Evolutionary conservation across 23 red algal species (phyloP), one percentile per base, ranked within the genome.

Genomic region (Rhodosorus marinus): DNA sequence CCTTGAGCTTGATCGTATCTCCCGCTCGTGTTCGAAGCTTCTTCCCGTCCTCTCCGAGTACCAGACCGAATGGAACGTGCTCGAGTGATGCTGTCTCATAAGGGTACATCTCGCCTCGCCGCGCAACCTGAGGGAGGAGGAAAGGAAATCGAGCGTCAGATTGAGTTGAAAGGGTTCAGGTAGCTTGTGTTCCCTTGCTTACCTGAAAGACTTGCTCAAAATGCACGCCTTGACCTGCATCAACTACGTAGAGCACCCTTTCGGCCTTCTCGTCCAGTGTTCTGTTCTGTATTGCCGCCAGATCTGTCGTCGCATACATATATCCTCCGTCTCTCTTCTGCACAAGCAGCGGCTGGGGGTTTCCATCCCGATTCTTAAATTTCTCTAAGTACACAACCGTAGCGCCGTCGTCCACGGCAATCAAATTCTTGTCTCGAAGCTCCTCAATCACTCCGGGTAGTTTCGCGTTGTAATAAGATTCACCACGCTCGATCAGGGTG

Each of bases 1-100:
- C 90, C 31, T 62, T 74, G 19, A 98, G 72, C 38, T 77, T 75
- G 8, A 82, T 74, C 17, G 73, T 76, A 15, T 82, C 90, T 3
- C 90, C 90, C 17, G 80, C 62, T 8, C 90, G 65, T 5, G 90
- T 98, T 56, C 86, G 85, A 62, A 98, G 86, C 67, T 98, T 98
- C 51, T 98, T 98, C 45, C 90, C 90, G 51, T 86, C 90, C 22
- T 81, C 78, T 35, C 90, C 81, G 47, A 74, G 77, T 1, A 98
- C 90, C 49, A 98, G 35, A 17, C 90, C 90, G 36, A 98, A 98
- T 3, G 90, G 90, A 49, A 98, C 90, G 31, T 98, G 90, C 64
- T 85, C 90, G 14, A 98, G 20, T 20, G 64, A 54, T 15, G 75
- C 90, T 45, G 57, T n/a, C 19, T 53, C 55, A n/a, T n/a, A n/a